Conservation (phyloP, 2,329 filamentous ascomycete species). For the Botrytis elliptica region DNA sequence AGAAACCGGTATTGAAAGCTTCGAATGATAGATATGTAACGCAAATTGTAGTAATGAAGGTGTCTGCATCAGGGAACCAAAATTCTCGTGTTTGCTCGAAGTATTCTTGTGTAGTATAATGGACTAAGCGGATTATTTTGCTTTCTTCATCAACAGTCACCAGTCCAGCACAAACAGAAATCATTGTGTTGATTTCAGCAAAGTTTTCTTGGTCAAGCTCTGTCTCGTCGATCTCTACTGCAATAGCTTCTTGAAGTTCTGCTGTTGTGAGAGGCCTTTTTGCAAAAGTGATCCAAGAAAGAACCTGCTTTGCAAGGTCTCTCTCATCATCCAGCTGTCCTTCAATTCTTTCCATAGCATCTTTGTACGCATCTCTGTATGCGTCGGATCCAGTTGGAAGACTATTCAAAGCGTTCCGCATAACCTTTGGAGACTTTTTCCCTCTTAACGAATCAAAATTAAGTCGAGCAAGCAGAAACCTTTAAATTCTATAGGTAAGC, state of each 20-base stretch:
- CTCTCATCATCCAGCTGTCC: conserved; percentile 19
- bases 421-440: conserved; percentile 34
- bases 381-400: conserved; percentile 33
- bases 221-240: conserved; percentile 35
- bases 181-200: conserved; percentile 24
- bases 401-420: conserved; percentile 35
- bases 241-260: conserved; percentile 47
- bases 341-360: conserved; percentile 42
- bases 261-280: conserved; percentile 38
- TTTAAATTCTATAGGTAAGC: conserved; percentile 17
- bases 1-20: conserved; percentile 31
- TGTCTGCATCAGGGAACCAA: conserved; percentile 28
- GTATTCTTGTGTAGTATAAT: conserved; percentile 39
- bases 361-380: conserved; percentile 42
- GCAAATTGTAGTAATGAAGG: conserved; percentile 31
- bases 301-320: conserved; percentile 17
- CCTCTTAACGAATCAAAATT: conserved; percentile 37
- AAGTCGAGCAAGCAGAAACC: conserved; percentile 39
- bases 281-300: conserved; percentile 44
- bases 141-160: conserved; percentile 19
- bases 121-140: conserved; percentile 28
- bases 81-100: conserved; percentile 28
- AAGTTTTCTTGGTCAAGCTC: conserved; percentile 37
- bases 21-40: conserved; percentile 38
- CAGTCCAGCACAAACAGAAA: conserved; percentile 34